Base-by-base conservation (phyloP, 208 protist species). In the Porcisia deanei region DNA sequence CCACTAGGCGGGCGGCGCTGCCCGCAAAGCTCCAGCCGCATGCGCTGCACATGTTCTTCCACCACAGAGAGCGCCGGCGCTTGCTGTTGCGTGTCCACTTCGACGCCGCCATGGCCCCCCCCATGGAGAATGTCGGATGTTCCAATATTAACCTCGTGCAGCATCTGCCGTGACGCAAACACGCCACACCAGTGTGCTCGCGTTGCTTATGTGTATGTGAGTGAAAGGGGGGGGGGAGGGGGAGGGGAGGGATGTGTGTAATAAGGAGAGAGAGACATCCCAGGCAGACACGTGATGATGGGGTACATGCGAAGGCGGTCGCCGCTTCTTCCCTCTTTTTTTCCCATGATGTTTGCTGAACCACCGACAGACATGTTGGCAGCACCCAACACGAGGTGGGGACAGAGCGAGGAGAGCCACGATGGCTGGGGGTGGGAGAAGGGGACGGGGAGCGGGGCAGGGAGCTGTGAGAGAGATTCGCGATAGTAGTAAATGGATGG, bases 61-160 rank as follows among this genome's bases (percentile, higher is more conserved):
- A 87, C 79, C 18, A 63, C 60, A 10, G 73, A 55, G 18, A 80
- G 54, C 18, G 74, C 8, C 7, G 82, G 77, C 47, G 45, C 75
- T 58, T 77, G 58, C 45, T 57, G 75, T 10, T 41, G 61, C 52
- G 16, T 68, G 53, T 45, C n/a, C 30, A 37, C 75, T 3, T 39
- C 66, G 25, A 34, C 37, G 75, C 20, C 41, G 39, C 43, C 34
- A 30, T 49, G 63, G 60, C 59, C 25, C 18, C 22, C 55, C 18
- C 22, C 55, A 5, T 22, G 41, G 55, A 54, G 41, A 3, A 55
- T 66, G 71, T 75, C 53, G 49, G 68, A 43, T n/a, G 86, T 91
- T 53, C 86, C 86, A 47, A 91, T 84, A 43, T 86, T 81, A 34
- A 85, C 75, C 60, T 91, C 84, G 49, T 55, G 47, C 64, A 77